These are phyloP conservation scores for Phyllosticta citribraziliensis DNA, from an alignment of 2,329 filamentous ascomycete genomes.

Conservation along the genomic window DNA sequence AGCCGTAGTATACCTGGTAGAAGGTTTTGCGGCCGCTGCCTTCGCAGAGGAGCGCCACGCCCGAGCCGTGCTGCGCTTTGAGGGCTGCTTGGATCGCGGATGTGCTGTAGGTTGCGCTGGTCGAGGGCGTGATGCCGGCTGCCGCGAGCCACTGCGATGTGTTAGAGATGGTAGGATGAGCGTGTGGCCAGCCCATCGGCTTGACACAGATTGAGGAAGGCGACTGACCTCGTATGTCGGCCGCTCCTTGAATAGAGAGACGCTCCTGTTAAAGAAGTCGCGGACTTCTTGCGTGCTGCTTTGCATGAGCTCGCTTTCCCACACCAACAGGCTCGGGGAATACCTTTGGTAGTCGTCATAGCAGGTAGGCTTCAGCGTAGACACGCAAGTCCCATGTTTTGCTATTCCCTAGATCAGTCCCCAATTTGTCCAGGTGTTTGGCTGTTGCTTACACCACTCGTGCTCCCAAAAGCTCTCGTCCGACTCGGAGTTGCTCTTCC, in stretches of 20 bases:
- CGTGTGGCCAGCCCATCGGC: too few species aligned
- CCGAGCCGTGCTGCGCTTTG: conserved; percentile 38
- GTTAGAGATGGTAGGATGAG: neutral
- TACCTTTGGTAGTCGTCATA: conserved; percentile 45
- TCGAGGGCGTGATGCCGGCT: conserved; percentile 50
- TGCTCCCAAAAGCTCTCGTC: conserved; percentile 59
- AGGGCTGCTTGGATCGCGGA: conserved; percentile 51
- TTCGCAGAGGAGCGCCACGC: conserved; percentile 50
- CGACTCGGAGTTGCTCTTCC: conserved; percentile 56
- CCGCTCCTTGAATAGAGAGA: conserved; percentile 55
- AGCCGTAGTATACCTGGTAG: conserved; percentile 53
- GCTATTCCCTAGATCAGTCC: neutral
- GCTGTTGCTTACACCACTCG: conserved; percentile 44
- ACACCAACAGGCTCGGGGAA: neutral
- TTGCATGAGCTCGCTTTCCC: neutral
- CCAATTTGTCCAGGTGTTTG: neutral
- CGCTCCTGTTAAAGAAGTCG: conserved; percentile 58
- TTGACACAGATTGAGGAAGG: too few species aligned
- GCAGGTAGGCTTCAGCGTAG: conserved; percentile 55
- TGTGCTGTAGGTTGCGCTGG: conserved; percentile 48
- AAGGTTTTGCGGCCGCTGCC: conserved; percentile 30
- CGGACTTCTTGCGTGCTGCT: conserved; percentile 49
- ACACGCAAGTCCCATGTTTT: conserved; percentile 66
- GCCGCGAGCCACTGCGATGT: conserved; percentile 43
- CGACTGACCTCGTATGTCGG: conserved; percentile 49